phyloP scores from a whole-genome alignment of 441 rosid genomes.

The Erodium trifolium region DNA sequence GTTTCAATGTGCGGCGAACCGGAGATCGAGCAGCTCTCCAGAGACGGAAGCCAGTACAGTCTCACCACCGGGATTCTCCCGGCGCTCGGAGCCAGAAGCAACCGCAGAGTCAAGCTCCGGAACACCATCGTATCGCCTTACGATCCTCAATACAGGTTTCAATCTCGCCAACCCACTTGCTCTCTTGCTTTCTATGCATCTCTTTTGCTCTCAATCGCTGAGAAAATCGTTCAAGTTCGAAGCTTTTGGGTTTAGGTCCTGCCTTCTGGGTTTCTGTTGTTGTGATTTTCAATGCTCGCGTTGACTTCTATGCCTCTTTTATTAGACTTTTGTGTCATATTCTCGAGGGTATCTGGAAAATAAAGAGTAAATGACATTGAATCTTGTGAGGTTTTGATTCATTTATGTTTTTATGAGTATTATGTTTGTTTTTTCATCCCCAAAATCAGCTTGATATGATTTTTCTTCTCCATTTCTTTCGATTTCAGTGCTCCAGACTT shows the following conservation, averaged over 20 bases:
- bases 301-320: constrained; percentile 1
- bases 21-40: constrained; percentile 68
- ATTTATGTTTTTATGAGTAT: not conserved
- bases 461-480: not conserved
- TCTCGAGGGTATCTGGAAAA: not conserved
- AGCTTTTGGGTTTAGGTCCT: not conserved
- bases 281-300: not conserved
- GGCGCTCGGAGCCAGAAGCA: constrained; percentile 87
- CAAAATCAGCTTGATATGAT: not conserved
- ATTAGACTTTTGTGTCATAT: not conserved
- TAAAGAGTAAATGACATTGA: constrained; percentile 16
- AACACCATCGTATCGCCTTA: constrained; percentile 64
- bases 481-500: not conserved
- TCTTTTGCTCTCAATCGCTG: not conserved
- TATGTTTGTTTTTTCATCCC: not conserved
- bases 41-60: constrained; percentile 86
- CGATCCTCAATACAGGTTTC: constrained; percentile 72
- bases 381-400: constrained; percentile 10
- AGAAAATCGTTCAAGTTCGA: no score
- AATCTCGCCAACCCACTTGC: no score
- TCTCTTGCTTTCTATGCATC: not conserved
- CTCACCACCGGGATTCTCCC: constrained; percentile 85
- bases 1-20: constrained; percentile 48
- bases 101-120: constrained; percentile 60
- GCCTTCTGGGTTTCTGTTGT: not conserved